A percentile compares a stretch with the other conserved stretches of the same genome.
phyloP scores from a whole-genome alignment of 2,329 filamentous ascomycete species.

The Conoideocrella luteorostrata region DNA sequence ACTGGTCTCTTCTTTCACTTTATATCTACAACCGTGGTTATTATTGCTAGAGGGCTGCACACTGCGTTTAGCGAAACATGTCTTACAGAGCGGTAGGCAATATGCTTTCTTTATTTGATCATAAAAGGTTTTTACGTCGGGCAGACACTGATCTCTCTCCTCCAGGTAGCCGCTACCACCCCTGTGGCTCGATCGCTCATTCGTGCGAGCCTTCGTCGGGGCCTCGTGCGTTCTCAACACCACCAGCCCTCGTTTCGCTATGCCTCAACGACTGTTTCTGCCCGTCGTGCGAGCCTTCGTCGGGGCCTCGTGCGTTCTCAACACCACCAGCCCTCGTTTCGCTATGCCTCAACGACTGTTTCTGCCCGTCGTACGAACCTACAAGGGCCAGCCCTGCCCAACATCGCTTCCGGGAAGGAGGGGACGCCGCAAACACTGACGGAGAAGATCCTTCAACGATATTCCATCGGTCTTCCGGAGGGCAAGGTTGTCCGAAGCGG shows the following conservation, averaged over 20 bases:
- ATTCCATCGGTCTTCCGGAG: constrained; percentile 67
- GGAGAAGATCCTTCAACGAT: constrained; percentile 85
- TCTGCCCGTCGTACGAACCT: not conserved
- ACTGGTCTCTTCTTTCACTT: too few relatives aligned
- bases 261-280: not conserved
- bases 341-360: not conserved
- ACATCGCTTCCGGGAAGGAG: not conserved
- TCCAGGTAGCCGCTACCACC: not conserved
- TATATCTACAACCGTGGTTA: too few relatives aligned
- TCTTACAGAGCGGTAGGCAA: too few relatives aligned
- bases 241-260: not conserved
- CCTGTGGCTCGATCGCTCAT: not conserved
- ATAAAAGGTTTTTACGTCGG: too few relatives aligned
- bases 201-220: not conserved
- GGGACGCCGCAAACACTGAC: constrained; percentile 43
- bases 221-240: not conserved
- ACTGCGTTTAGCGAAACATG: too few relatives aligned
- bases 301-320: not conserved
- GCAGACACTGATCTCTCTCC: too few relatives aligned
- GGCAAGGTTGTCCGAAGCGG: constrained; percentile 72
- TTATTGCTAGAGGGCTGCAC: too few relatives aligned
- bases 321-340: not conserved
- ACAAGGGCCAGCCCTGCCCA: not conserved
- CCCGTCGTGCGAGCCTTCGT: not conserved
- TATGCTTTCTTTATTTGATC: too few relatives aligned